Evolutionary conservation across 192 early-diverging fungal species (phyloP), one percentile per base, ranked within the genome.

Genomic region (Kappamyces sp.): DNA sequence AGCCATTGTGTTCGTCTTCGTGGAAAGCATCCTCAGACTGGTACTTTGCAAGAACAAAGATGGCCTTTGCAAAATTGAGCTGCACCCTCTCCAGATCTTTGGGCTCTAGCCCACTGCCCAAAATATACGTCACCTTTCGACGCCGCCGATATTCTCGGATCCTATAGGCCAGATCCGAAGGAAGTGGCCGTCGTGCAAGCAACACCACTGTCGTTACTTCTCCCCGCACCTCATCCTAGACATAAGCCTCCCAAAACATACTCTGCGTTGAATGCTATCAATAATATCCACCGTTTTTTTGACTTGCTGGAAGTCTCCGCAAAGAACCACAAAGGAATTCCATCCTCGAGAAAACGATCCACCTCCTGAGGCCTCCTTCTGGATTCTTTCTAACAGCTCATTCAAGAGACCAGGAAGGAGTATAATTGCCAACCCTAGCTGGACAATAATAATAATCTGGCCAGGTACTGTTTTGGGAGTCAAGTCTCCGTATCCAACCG

Each of bases 401-500:
- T 41, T 6, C 9, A 69, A 61, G 12, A 88, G 47, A 23, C 72
- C 69, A 6, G 86, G 86, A 1, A 88, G 59, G 5, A 85, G 59
- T 23, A 23, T 23, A 23, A 23, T 23, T 1, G 74, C 73, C n/a
- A 88, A 63, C 13, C 83, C 64, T 58, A 87, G 86, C 2, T 86
- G 49, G 2, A 75, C 2, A 61, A 86, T 75, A 47, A 86, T 74
- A n/a, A 84, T 78, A 9, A 81, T 13, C 60, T 77, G 66, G 23
- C 76, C 81, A n/a, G 66, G 72, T 2, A 69, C 58, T 5, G 85
- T 72, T 39, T 66, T 63, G 5, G 86, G 75, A 0, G 82, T 76
- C 37, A 88, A 75, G 53, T 88, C 86, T 23, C 86, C 86, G 60
- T 86, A 88, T 23, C 86, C 86, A 7, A 88, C 86, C 2, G 86